phyloP scores from a whole-genome alignment of 164 flowering plant genomes.

The Berberis vulgaris region DNA sequence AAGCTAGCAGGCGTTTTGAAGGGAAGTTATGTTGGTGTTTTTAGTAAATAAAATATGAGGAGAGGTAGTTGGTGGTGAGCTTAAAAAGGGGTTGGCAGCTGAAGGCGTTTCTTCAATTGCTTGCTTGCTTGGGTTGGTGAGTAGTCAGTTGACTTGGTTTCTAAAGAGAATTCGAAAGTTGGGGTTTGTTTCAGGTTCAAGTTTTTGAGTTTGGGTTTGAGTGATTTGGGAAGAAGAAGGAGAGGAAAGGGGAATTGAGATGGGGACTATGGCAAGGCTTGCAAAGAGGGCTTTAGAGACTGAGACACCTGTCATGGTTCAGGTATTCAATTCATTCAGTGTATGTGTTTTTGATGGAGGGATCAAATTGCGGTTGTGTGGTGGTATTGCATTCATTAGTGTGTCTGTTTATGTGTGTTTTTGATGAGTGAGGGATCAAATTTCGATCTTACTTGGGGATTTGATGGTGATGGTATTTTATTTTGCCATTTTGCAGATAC shows the following conservation, averaged over 20 bases:
- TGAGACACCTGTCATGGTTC: slow-evolving; percentile 83
- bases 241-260: slow-evolving; percentile 17
- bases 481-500: slow-evolving; percentile 47
- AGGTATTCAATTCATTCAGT: slow-evolving; percentile 36
- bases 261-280: slow-evolving; percentile 65
- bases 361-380: neutral
- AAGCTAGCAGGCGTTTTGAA: too few species aligned
- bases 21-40: too few species aligned
- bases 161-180: too few species aligned
- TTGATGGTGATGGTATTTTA: neutral
- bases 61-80: too few species aligned
- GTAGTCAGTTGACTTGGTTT: too few species aligned
- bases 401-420: neutral
- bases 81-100: too few species aligned
- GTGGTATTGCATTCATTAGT: neutral
- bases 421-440: neutral
- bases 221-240: neutral
- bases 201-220: neutral
- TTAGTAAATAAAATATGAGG: too few species aligned
- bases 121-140: too few species aligned
- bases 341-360: neutral
- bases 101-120: too few species aligned
- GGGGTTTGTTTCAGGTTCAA: too few species aligned
- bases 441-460: neutral
- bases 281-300: slow-evolving; percentile 84